Evolutionary conservation across 2,329 filamentous ascomycete species (phyloP), one percentile per base, ranked within the genome.

Genomic region (Rugonectria rugulosa): DNA sequence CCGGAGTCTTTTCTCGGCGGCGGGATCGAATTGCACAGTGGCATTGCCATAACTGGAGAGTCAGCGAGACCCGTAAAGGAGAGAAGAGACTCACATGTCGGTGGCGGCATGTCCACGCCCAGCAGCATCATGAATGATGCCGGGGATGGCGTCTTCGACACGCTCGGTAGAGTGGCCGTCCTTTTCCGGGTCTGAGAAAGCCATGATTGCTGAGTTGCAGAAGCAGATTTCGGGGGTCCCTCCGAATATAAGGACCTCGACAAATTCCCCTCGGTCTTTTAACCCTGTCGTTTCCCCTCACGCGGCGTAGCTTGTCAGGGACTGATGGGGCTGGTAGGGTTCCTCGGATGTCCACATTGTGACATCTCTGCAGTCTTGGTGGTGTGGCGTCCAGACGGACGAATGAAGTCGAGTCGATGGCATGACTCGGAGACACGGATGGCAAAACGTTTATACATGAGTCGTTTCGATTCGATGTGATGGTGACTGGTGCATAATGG

Each of bases 1-100:
- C 7, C 86, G 77, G 20, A 90, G 75, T 46, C 76, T 80, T 7
- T 78, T 70, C 67, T 89, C 88, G 2, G 82, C 84, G 23, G 53
- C 65, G 24, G 46, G 60, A 29, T 68, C 65, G 46, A 68, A 68
- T 43, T 68, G 60, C 15, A 68, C 54, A n/a, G 65, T 57, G 2
- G 65, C 53, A 53, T 68, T 68, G 3, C 65, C 65, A 19, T 68
- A 64, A 32, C 65, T 68, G 32, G 8, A 7, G 19, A 24, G 37
- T 31, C 15, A 23, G 21, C 19, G n/a, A 4, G 14, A 11, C 10
- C 21, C 17, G 17, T 20, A 5, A 15, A 19, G 36, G 20, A 5
- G 12, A 5, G 4, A 23, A 20, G 19, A 5, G 12, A 62, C 65
- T 62, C n/a, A 67, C 65, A 61, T 59, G 42, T 67, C 65, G 15